Percentiles rank a stretch among this genome's conserved stretches.
Evolutionary conservation across 768 basidiomycete genomes (phyloP).

Genomic region (Cystofilobasidium ferigula): DNA sequence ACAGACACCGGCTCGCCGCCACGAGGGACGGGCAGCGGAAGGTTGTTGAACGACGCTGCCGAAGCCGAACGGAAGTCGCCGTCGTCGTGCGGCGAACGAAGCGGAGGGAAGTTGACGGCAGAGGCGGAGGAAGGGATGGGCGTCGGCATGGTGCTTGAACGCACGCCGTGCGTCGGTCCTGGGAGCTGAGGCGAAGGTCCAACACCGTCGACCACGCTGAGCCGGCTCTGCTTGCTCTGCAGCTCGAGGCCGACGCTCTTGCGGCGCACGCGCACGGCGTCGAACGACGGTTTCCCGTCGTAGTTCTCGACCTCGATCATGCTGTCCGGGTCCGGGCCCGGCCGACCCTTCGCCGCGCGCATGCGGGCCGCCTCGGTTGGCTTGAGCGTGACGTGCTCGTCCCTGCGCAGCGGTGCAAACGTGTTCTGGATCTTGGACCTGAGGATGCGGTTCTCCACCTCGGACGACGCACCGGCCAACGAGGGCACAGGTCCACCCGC

Average conservation of each 20-base stretch:
- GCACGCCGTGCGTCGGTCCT: background rate
- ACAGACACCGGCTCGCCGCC: background rate
- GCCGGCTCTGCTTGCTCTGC: background rate
- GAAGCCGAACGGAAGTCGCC: slow-evolving; percentile 6
- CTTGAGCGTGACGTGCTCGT: background rate
- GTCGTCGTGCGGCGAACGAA: background rate
- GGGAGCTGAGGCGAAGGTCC: background rate
- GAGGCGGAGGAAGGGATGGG: background rate
- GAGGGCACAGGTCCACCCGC: background rate
- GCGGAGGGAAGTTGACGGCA: background rate
- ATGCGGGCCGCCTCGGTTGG: background rate
- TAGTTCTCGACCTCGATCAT: slow-evolving; percentile 1
- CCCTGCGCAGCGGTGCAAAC: slow-evolving; percentile 11
- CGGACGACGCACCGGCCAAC: background rate
- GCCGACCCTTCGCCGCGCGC: background rate
- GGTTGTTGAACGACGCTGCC: background rate
- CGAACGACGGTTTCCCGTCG: background rate
- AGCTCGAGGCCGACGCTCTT: background rate
- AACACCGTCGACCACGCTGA: background rate
- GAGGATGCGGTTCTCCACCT: slow-evolving; percentile 14
- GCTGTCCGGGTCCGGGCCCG: background rate
- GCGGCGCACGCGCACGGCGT: background rate
- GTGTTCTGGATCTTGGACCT: slow-evolving; percentile 18
- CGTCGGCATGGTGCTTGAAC: slow-evolving; percentile 15
- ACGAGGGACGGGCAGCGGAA: background rate